These are phyloP conservation scores for Lavandula angustifolia DNA, from an alignment of 257 asterid species.

Conservation along the genomic window DNA sequence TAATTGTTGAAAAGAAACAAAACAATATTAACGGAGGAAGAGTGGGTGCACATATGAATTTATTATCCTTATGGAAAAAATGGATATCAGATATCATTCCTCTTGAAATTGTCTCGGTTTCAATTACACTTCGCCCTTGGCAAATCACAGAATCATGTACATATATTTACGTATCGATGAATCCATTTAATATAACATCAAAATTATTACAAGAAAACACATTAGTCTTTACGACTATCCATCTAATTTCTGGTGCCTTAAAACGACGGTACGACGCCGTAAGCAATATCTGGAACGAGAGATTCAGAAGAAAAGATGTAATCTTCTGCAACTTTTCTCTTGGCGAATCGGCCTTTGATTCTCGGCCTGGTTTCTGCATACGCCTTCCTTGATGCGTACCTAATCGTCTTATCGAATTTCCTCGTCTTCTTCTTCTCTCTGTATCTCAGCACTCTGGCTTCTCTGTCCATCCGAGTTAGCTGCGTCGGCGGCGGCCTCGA, in stretches of 20 bases:
- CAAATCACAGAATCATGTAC: too few species aligned
- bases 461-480: slow-evolving; percentile 66
- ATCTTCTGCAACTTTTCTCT: slow-evolving; percentile 53
- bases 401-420: slow-evolving; percentile 75
- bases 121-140: too few species aligned
- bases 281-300: slow-evolving; percentile 42
- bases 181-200: too few species aligned
- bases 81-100: too few species aligned
- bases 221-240: too few species aligned
- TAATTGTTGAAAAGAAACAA: too few species aligned
- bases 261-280: slow-evolving; percentile 56
- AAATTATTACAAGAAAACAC: too few species aligned
- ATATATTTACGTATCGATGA: too few species aligned
- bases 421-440: slow-evolving; percentile 84
- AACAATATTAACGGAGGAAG: too few species aligned
- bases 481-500: slow-evolving; percentile 48
- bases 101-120: too few species aligned
- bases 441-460: slow-evolving; percentile 76
- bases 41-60: too few species aligned
- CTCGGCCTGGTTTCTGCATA: slow-evolving; percentile 88
- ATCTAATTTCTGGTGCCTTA: background rate
- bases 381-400: slow-evolving; percentile 88
- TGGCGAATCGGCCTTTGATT: slow-evolving; percentile 81
- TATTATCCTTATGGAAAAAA: too few species aligned
- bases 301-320: slow-evolving; percentile 41